Conservation (phyloP, 2,329 filamentous ascomycete species). For the Xenoacremonium recifei region DNA sequence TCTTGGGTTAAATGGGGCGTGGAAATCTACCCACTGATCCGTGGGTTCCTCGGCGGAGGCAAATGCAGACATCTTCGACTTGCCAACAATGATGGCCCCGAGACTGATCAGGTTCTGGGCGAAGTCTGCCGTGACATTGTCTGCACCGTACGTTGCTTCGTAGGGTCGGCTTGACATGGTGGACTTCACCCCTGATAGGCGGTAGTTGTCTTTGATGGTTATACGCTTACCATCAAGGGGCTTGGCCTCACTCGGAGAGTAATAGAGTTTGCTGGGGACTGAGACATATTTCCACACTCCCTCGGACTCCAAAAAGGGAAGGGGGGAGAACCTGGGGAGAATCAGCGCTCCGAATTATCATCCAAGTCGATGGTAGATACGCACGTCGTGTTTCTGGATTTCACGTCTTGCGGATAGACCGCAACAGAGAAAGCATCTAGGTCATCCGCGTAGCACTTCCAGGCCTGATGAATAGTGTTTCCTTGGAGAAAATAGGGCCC, state of each 20-base stretch:
- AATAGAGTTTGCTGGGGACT: background rate
- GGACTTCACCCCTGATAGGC: background rate
- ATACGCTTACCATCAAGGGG: background rate
- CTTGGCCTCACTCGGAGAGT: background rate
- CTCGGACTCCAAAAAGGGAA: background rate
- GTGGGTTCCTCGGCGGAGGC: constrained; percentile 40
- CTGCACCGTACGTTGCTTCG: background rate
- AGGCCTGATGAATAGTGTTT: background rate
- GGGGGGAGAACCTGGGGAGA: background rate
- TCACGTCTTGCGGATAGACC: background rate
- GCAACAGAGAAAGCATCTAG: background rate
- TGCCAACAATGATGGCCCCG: constrained; percentile 50
- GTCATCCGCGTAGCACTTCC: background rate
- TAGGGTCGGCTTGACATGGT: background rate
- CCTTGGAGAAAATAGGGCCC: background rate
- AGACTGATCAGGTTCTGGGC: constrained; percentile 51
- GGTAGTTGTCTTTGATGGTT: background rate
- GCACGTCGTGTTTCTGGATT: background rate
- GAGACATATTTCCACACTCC: background rate
- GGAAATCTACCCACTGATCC: constrained; percentile 38
- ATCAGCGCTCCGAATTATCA: background rate
- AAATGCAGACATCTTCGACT: constrained; percentile 43
- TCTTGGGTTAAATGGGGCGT: constrained; percentile 27
- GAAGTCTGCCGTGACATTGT: background rate
- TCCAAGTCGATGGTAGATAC: background rate